These are phyloP conservation scores for Xylariaceae sp. DNA, from an alignment of 2,329 filamentous ascomycete genomes.

Conservation along the genomic window DNA sequence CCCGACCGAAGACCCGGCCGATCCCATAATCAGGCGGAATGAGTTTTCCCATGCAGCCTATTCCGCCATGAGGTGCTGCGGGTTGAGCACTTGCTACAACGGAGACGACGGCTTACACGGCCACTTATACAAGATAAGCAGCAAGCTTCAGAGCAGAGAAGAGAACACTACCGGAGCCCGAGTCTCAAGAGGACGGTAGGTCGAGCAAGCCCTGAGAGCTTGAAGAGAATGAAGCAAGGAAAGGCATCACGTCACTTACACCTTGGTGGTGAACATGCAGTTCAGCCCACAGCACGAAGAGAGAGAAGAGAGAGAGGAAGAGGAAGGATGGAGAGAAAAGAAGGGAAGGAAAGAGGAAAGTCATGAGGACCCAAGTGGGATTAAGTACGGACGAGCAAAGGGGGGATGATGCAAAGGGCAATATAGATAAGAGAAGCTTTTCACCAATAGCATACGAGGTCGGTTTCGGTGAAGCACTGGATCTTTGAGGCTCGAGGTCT, in stretches of 20 bases:
- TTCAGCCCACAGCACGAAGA: not conserved
- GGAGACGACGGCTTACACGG: not conserved
- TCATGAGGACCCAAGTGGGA: not conserved
- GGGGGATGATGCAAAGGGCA: not conserved
- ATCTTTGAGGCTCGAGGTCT: conserved; percentile 8
- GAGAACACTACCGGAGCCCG: not conserved
- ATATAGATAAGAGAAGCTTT: conserved; percentile 8
- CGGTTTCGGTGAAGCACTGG: conserved; percentile 21
- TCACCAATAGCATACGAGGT: conserved; percentile 9
- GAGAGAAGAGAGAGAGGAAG: not conserved
- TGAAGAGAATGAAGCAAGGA: not conserved
- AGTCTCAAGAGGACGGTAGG: not conserved
- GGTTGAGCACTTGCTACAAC: not conserved
- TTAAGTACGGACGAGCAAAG: not conserved
- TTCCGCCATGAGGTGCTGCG: not conserved
- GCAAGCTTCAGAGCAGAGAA: not conserved
- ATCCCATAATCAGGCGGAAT: not conserved
- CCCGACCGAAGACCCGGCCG: too few relatives aligned
- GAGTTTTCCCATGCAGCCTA: not conserved
- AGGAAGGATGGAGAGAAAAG: not conserved
- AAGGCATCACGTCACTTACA: conserved; percentile 1
- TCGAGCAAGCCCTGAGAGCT: not conserved
- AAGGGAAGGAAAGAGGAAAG: not conserved
- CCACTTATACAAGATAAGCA: not conserved
- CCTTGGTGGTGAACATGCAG: not conserved